Percentiles rank a stretch among this genome's conserved stretches.
Evolutionary conservation across 73 alveolate species (phyloP).

Genomic region (Tetrahymena borealis): DNA sequence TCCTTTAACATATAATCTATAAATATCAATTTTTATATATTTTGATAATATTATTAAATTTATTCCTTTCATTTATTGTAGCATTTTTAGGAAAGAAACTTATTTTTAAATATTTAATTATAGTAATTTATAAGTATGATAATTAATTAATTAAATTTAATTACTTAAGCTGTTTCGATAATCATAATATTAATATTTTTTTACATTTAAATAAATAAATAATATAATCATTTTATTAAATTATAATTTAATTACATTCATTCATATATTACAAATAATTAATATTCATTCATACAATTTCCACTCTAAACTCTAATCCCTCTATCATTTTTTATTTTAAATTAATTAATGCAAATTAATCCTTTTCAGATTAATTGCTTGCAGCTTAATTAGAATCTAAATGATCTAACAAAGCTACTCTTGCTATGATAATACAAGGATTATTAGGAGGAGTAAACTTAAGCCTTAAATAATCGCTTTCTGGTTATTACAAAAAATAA

Average conservation of each 20-base stretch:
- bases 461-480: not conserved
- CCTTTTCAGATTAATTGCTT: not conserved
- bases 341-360: not conserved
- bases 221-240: too few species aligned
- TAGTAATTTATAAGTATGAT: too few species aligned
- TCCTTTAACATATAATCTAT: too few species aligned
- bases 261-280: not conserved
- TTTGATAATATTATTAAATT: too few species aligned
- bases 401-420: not conserved
- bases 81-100: too few species aligned
- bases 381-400: not conserved
- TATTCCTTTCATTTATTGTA: too few species aligned
- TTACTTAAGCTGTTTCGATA: not conserved
- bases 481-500: not conserved
- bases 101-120: too few species aligned
- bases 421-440: not conserved
- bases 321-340: not conserved
- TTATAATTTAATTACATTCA: not conserved
- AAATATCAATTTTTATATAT: too few species aligned
- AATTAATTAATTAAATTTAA: not conserved
- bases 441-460: not conserved
- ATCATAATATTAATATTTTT: not conserved
- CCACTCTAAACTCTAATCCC: not conserved
- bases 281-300: not conserved
- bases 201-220: not conserved